These are phyloP conservation scores for Yarrowia keelungensis DNA, from an alignment of 805 yeast species.

Conservation along the genomic window DNA sequence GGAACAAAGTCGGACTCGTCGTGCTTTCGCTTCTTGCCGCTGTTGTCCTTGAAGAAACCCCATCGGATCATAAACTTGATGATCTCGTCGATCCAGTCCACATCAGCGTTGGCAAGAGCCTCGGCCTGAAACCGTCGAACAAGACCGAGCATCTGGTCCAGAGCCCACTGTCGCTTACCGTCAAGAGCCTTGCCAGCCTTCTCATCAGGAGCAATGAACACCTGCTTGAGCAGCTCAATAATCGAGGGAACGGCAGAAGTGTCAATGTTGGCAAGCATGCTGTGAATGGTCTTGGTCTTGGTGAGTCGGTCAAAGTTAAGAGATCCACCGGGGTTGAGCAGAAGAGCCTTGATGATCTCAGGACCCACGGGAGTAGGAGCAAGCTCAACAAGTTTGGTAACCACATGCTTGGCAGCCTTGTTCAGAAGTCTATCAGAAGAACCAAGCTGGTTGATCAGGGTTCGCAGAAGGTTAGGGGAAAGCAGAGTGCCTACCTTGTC, in stretches of 20 bases:
- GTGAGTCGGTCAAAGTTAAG: slow-evolving; percentile 74
- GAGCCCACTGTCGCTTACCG: slow-evolving; percentile 60
- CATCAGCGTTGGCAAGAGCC: slow-evolving; percentile 41
- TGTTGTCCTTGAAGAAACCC: slow-evolving; percentile 53
- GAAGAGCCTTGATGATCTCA: slow-evolving; percentile 49
- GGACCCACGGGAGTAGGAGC: slow-evolving; percentile 50
- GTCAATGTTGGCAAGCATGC: slow-evolving; percentile 49
- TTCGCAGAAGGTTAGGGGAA: slow-evolving; percentile 65
- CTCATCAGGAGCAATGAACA: slow-evolving; percentile 37
- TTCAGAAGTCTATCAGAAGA: slow-evolving; percentile 69
- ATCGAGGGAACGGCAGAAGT: slow-evolving; percentile 37
- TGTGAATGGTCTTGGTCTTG: slow-evolving; percentile 69
- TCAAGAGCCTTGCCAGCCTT: slow-evolving; percentile 45
- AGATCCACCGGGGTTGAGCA: slow-evolving; percentile 57
- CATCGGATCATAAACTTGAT: slow-evolving; percentile 53
- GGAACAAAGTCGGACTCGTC: slow-evolving; percentile 37
- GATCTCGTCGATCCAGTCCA: slow-evolving; percentile 50
- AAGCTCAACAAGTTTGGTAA: slow-evolving; percentile 54
- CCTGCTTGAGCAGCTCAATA: slow-evolving; percentile 24
- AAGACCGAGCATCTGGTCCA: slow-evolving; percentile 64
- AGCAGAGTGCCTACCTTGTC: slow-evolving; percentile 45
- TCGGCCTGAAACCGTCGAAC: slow-evolving; percentile 45
- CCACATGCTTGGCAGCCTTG: slow-evolving; percentile 65
- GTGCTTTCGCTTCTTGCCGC: slow-evolving; percentile 8
- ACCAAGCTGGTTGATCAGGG: slow-evolving; percentile 76